Conservation (phyloP, 2,329 filamentous ascomycete species). For the Ophiocordyceps camponoti-leonardi region DNA sequence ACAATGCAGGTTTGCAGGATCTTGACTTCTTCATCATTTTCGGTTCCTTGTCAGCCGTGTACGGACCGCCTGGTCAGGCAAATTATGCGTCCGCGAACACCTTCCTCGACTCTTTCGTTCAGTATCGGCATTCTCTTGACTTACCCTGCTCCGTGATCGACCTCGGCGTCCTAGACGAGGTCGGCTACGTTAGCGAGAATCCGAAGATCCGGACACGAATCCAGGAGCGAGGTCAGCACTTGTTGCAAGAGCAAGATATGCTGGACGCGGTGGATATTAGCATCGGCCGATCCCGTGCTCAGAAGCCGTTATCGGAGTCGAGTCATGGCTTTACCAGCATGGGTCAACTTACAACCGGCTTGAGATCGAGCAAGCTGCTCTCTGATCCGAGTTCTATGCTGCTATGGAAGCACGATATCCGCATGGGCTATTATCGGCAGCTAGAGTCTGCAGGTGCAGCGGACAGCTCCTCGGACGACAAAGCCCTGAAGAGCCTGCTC, state of each 20-base stretch:
- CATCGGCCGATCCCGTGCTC: neutral
- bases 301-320: neutral
- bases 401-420: slow-evolving; percentile 1
- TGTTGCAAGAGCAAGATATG: neutral
- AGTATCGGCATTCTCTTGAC: neutral
- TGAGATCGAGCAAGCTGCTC: slow-evolving; percentile 2
- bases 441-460: neutral
- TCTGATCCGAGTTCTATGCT: slow-evolving; percentile 1
- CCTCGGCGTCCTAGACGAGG: neutral
- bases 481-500: neutral
- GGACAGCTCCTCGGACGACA: neutral
- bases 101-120: neutral
- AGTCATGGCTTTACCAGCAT: neutral
- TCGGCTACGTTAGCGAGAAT: neutral
- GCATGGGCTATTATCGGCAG: neutral
- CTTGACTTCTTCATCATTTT: slow-evolving; percentile 11
- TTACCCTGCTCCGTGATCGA: neutral
- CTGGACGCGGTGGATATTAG: neutral
- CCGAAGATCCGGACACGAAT: neutral
- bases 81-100: slow-evolving; percentile 15
- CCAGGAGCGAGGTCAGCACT: neutral
- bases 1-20: slow-evolving; percentile 8
- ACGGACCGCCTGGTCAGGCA: slow-evolving; percentile 12
- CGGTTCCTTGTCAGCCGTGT: slow-evolving; percentile 10
- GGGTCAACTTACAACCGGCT: slow-evolving; percentile 1